Evolutionary conservation across 192 early-diverging fungal species (phyloP), one percentile per base, ranked within the genome.

Genomic region (Coemansia sp.): DNA sequence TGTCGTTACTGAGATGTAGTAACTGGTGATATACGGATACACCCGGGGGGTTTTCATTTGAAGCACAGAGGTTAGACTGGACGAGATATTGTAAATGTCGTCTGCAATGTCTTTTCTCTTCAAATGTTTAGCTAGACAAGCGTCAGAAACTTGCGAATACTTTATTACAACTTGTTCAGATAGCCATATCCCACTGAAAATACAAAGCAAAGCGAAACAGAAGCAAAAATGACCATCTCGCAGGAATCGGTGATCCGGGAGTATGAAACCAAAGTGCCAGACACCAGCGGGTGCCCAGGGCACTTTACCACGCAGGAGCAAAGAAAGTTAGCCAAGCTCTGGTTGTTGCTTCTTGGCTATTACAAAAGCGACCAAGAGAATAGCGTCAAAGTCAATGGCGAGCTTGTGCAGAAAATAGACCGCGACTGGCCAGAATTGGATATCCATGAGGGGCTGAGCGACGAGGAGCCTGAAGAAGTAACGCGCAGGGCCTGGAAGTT

Each of bases 161-260:
- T 37, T 37, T 8, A 10, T 10, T 37, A 37, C 5, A 37, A 12
- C 35, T 3, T 37, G 7, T 37, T 12, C 8, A 37, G 18, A 43
- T 43, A 18, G 40, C 18, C 40, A 18, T 43, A 43, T 6, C 4
- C 40, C 13, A 18, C 4, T 4, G 0, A 18, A 43, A 43, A 43
- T 10, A 16, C 40, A 18, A 13, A 18, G n/a, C n/a, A 16, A 43
- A 18, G 13, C 4, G 18, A 43, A 18, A 43, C 35, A 43, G n/a
- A n/a, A n/a, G n/a, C n/a, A 40, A 34, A 30, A 55, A 80, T 80
- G 77, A 53, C 56, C n/a, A 71, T 80, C 53, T 71, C 77, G 9
- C 77, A 74, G 49, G 71, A 56, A 6, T 74, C 77, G 2, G 62
- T 80, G 16, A 56, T 74, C 28, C 34, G 68, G 30, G 77, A 80